These are phyloP conservation scores for Fusarium illudens DNA, from an alignment of 2,329 filamentous ascomycete species.

Conservation along the genomic window DNA sequence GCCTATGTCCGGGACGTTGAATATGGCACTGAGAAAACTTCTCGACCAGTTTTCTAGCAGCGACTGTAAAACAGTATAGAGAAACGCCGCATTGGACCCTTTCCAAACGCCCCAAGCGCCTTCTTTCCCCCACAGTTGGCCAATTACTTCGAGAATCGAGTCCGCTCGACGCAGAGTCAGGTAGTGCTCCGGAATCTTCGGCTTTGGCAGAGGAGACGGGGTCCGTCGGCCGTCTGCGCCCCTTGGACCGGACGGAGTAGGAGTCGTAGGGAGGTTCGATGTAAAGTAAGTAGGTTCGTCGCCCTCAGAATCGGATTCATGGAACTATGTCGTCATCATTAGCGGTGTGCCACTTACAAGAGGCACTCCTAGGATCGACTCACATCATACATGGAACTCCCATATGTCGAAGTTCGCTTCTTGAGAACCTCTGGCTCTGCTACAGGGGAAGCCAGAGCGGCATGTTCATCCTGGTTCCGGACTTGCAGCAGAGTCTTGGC, in stretches of 20 bases:
- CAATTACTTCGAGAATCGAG: slow-evolving; percentile 85
- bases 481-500: slow-evolving; percentile 93
- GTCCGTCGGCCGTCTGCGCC: slow-evolving; percentile 45
- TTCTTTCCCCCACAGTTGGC: slow-evolving; percentile 88
- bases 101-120: slow-evolving; percentile 96
- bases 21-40: slow-evolving; percentile 86
- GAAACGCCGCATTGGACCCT: slow-evolving; percentile 87
- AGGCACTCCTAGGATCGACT: slow-evolving; percentile 20
- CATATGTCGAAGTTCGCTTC: slow-evolving; percentile 46
- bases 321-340: slow-evolving; percentile 42
- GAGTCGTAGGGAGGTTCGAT: slow-evolving; percentile 66
- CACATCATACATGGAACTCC: slow-evolving; percentile 50
- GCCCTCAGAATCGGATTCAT: slow-evolving; percentile 72
- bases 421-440: slow-evolving; percentile 35
- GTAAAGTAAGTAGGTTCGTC: slow-evolving; percentile 90
- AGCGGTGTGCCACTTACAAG: slow-evolving; percentile 25
- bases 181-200: slow-evolving; percentile 60
- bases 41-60: slow-evolving; percentile 92
- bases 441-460: slow-evolving; percentile 38
- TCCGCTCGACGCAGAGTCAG: slow-evolving; percentile 78
- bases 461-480: slow-evolving; percentile 63
- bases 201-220: slow-evolving; percentile 47
- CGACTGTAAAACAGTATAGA: slow-evolving; percentile 87
- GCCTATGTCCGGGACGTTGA: slow-evolving; percentile 88
- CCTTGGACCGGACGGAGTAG: slow-evolving; percentile 54